Conservation (phyloP, 805 yeast genomes). For the Candida berthetii region DNA sequence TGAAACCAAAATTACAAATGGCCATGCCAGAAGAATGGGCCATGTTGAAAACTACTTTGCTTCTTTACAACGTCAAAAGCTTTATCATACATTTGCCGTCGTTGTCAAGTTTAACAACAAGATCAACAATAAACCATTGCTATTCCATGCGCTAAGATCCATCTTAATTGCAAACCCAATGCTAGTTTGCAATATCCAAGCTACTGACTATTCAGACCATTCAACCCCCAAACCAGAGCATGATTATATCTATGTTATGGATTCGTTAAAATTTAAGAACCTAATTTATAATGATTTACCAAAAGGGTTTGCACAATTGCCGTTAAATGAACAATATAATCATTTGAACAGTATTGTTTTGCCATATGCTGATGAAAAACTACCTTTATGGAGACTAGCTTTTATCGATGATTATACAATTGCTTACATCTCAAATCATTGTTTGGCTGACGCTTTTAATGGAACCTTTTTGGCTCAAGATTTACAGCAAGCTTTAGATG, state of each 20-base stretch:
- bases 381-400: conserved; percentile 11
- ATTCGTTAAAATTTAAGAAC: conserved; percentile 8
- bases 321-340: conserved; percentile 2
- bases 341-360: conserved; percentile 8
- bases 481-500: conserved; percentile 5
- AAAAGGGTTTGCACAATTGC: neutral
- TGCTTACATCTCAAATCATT: conserved; percentile 13
- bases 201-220: conserved; percentile 12
- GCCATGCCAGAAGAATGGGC: conserved; percentile 11
- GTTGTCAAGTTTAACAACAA: conserved; percentile 7
- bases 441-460: conserved; percentile 14
- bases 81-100: conserved; percentile 14
- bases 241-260: conserved; percentile 13
- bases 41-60: conserved; percentile 17
- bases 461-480: conserved; percentile 10
- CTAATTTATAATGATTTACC: conserved; percentile 7
- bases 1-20: neutral
- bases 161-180: conserved; percentile 14
- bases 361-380: conserved; percentile 6
- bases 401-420: conserved; percentile 11
- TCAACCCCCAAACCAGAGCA: conserved; percentile 8
- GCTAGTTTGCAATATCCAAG: conserved; percentile 8
- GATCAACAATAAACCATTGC: conserved; percentile 3
- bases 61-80: conserved; percentile 9
- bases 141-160: conserved; percentile 4